These are phyloP conservation scores for Dichomitus squalens DNA, from an alignment of 1,284 basidiomycete species.

Conservation along the genomic window DNA sequence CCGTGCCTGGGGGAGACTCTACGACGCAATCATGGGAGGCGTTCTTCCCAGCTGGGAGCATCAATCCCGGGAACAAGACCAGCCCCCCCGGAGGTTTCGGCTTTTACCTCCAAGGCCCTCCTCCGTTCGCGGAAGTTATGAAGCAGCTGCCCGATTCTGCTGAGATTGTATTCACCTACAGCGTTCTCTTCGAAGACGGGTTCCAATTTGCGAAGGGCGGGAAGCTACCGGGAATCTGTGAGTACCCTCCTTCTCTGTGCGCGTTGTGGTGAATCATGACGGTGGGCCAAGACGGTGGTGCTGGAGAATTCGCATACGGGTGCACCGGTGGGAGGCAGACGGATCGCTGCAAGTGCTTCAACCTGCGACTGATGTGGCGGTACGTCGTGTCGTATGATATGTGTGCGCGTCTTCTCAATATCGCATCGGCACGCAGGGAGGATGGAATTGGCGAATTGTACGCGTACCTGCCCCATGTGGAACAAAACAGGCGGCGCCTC, in stretches of 20 bases:
- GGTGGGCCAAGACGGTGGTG: constrained; percentile 50
- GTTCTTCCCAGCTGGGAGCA: constrained; percentile 58
- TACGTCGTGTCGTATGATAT: constrained; percentile 25
- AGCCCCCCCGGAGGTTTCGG: constrained; percentile 58
- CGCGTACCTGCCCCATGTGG: constrained; percentile 54
- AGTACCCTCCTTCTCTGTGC: constrained; percentile 28
- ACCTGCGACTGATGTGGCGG: constrained; percentile 70
- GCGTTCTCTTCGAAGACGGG: constrained; percentile 56
- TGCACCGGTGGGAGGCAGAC: constrained; percentile 63
- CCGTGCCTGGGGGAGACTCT: constrained; percentile 29
- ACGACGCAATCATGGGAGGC: constrained; percentile 56
- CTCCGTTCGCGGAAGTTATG: constrained; percentile 39
- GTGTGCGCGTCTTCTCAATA: neutral
- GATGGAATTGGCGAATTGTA: constrained; percentile 57
- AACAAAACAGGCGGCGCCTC: constrained; percentile 44
- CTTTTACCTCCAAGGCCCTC: constrained; percentile 58
- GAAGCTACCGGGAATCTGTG: constrained; percentile 66
- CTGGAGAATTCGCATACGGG: constrained; percentile 55
- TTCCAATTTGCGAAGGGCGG: constrained; percentile 68
- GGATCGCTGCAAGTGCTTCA: constrained; percentile 59
- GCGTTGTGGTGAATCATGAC: neutral
- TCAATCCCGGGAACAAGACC: constrained; percentile 49
- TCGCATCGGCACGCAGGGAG: constrained; percentile 32
- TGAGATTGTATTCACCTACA: constrained; percentile 58
- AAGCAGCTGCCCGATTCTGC: constrained; percentile 33